Percentiles rank a stretch among this genome's conserved stretches.
Evolutionary conservation across 495 filamentous ascomycete species (phyloP).

Genomic region (Trichoderma orchidacearum): DNA sequence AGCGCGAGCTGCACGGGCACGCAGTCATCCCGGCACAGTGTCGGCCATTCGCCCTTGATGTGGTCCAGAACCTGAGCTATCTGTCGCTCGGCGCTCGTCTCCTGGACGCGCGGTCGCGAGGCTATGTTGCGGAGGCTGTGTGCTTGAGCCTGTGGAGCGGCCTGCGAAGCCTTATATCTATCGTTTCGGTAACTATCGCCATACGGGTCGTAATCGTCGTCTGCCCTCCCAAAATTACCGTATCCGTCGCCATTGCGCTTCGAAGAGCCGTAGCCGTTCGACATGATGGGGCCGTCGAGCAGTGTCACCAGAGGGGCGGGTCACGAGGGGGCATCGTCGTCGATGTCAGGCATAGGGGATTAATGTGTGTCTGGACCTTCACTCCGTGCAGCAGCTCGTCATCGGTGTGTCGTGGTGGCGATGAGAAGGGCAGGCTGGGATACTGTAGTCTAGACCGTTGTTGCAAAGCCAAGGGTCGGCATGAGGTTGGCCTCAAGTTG

Average conservation of each 20-base stretch:
- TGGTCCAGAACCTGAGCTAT: slow-evolving; percentile 37
- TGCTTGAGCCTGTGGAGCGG: not conserved
- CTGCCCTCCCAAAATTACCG: slow-evolving; percentile 9
- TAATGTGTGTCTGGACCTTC: not conserved
- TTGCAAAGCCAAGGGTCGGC: no score
- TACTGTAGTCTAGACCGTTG: no score
- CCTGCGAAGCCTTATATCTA: slow-evolving; percentile 13
- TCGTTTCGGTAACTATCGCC: slow-evolving; percentile 31
- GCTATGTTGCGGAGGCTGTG: not conserved
- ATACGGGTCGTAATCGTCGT: slow-evolving; percentile 31
- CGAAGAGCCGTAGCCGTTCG: slow-evolving; percentile 18
- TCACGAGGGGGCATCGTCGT: not conserved
- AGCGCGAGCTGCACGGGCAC: slow-evolving; percentile 86
- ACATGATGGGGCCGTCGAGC: slow-evolving; percentile 11
- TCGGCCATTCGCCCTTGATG: slow-evolving; percentile 80
- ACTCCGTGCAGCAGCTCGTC: not conserved
- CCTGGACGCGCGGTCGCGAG: slow-evolving; percentile 7
- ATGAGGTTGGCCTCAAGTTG: no score
- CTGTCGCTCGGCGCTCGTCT: slow-evolving; percentile 31
- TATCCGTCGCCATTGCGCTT: slow-evolving; percentile 16
- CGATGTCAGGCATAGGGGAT: not conserved
- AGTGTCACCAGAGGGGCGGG: not conserved
- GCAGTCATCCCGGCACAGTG: slow-evolving; percentile 77
- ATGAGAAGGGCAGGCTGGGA: not conserved
- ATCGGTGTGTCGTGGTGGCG: not conserved